Percentiles rank a stretch among this genome's conserved stretches.
phyloP scores from a whole-genome alignment of 2,329 filamentous ascomycete species.

The Tolypocladium album region DNA sequence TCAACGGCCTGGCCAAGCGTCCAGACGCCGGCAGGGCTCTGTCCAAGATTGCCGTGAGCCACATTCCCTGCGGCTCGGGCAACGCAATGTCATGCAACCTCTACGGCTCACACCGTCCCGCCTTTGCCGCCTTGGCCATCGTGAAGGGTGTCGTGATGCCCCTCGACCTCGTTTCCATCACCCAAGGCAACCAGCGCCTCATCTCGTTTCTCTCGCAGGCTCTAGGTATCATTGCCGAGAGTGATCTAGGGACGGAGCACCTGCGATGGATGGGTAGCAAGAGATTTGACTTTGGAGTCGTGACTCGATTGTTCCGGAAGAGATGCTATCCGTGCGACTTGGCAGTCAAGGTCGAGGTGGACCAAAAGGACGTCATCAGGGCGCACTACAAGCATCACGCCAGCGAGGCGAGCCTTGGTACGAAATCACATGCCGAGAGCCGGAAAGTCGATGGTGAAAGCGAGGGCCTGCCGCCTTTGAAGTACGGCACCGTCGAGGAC shows the following conservation, averaged over 20 bases:
- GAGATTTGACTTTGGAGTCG: constrained; percentile 76
- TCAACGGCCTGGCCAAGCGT: constrained; percentile 79
- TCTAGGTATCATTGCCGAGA: constrained; percentile 81
- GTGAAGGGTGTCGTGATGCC: constrained; percentile 81
- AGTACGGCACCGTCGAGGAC: constrained; percentile 72
- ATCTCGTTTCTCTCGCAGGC: constrained; percentile 88
- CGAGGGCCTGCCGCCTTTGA: constrained; percentile 57
- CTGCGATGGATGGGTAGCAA: constrained; percentile 85
- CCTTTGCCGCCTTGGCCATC: constrained; percentile 68
- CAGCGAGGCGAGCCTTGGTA: constrained; percentile 18
- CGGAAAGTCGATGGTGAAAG: constrained; percentile 15
- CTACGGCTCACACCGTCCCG: constrained; percentile 67
- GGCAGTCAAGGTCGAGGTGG: constrained; percentile 71
- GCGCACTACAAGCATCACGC: constrained; percentile 53
- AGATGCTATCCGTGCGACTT: constrained; percentile 83
- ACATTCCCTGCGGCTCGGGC: constrained; percentile 85
- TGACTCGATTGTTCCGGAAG: constrained; percentile 65
- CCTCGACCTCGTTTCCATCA: constrained; percentile 78
- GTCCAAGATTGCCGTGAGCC: constrained; percentile 66
- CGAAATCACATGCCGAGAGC: constrained; percentile 10
- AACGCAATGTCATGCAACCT: constrained; percentile 91
- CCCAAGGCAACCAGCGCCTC: constrained; percentile 62
- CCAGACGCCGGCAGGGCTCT: constrained; percentile 66
- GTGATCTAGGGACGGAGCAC: constrained; percentile 81
- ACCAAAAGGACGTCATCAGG: constrained; percentile 63